Evolutionary conservation across 2,329 filamentous ascomycete genomes (phyloP).

Genomic region (Balansia obtecta): DNA sequence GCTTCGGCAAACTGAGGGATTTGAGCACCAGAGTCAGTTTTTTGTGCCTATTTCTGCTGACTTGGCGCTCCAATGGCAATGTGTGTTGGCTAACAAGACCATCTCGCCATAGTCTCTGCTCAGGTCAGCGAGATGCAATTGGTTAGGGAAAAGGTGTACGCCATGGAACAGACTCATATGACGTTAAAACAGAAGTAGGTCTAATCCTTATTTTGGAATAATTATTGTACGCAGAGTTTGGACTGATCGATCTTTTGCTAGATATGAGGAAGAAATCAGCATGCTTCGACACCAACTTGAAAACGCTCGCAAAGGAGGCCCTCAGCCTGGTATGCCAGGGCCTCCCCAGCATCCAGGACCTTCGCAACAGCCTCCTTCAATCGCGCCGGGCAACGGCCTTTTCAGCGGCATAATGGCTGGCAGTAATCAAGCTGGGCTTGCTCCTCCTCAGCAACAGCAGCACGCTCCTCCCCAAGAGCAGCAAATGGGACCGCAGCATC

Average conservation of each 20-base stretch:
- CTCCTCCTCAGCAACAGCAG: conserved; percentile 56
- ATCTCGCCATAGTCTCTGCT: conserved; percentile 52
- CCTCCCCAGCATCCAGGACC: conserved; percentile 66
- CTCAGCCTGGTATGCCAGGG: conserved; percentile 48
- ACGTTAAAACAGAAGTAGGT: conserved; percentile 83
- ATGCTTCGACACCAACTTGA: conserved; percentile 80
- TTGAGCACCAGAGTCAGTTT: conserved; percentile 81
- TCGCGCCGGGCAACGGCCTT: conserved; percentile 82
- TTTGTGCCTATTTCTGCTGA: background rate
- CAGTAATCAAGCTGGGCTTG: conserved; percentile 69
- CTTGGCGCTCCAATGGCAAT: background rate
- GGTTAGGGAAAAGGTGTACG: conserved; percentile 84
- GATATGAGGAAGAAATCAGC: conserved; percentile 86
- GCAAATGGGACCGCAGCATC: conserved; percentile 35
- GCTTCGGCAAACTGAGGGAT: conserved; percentile 68
- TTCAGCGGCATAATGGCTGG: conserved; percentile 96
- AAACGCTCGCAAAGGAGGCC: conserved; percentile 52
- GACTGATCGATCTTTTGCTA: conserved; percentile 25
- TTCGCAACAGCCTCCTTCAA: conserved; percentile 74
- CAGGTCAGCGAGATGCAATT: conserved; percentile 94
- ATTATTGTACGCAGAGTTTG: background rate
- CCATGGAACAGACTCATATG: conserved; percentile 82
- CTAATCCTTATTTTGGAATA: conserved; percentile 1
- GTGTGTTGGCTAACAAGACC: background rate
- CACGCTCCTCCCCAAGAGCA: conserved; percentile 56